Conservation (phyloP, 2,329 filamentous ascomycete species). For the Botryotinia globosa region DNA sequence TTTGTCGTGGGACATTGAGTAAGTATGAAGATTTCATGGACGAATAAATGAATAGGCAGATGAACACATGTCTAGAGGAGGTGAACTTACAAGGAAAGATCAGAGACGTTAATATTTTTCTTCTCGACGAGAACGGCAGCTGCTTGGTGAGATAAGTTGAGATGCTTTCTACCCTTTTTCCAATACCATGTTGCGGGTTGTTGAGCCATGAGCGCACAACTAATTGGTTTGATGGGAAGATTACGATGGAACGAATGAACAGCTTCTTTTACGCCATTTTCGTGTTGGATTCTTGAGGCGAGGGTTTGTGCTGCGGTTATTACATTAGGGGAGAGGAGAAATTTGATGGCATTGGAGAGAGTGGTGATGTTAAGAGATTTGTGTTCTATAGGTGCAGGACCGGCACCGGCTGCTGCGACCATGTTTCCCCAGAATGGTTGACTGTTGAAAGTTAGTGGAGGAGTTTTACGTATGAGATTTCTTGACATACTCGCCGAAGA, state of each 20-base stretch:
- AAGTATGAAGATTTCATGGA: neutral
- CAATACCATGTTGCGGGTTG: slow-evolving; percentile 48
- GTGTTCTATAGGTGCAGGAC: slow-evolving; percentile 65
- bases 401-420: slow-evolving; percentile 61
- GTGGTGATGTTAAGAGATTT: slow-evolving; percentile 62
- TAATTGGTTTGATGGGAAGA: slow-evolving; percentile 59
- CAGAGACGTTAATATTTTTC: slow-evolving; percentile 33
- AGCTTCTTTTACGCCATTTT: slow-evolving; percentile 62
- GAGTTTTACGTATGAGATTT: neutral
- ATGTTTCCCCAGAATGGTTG: slow-evolving; percentile 76
- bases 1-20: neutral
- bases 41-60: too few relatives aligned
- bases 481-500: slow-evolving; percentile 60
- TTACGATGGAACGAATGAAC: slow-evolving; percentile 51
- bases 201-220: slow-evolving; percentile 54
- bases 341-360: slow-evolving; percentile 65
- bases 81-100: slow-evolving; percentile 29
- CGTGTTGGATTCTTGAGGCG: slow-evolving; percentile 56
- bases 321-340: slow-evolving; percentile 61
- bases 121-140: slow-evolving; percentile 61
- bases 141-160: slow-evolving; percentile 60
- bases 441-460: slow-evolving; percentile 7
- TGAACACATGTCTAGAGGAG: neutral
- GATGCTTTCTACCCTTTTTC: slow-evolving; percentile 45
- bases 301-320: slow-evolving; percentile 56